phyloP scores from a whole-genome alignment of 2,329 filamentous ascomycete species.

The Cercospora sojina region DNA sequence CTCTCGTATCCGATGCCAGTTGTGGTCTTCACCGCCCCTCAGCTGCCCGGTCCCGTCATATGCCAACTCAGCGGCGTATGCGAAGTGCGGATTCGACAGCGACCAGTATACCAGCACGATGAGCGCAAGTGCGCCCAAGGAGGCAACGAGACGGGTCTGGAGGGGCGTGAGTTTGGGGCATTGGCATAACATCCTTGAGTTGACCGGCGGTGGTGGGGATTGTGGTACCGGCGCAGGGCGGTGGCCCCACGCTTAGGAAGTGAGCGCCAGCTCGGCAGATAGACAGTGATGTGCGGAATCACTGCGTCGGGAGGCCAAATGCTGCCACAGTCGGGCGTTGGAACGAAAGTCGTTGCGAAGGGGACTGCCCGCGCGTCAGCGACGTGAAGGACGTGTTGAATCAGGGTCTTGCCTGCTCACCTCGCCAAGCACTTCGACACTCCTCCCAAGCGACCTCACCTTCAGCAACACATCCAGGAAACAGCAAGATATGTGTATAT shows the following conservation, averaged over 20 bases:
- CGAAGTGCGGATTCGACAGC: conserved; percentile 59
- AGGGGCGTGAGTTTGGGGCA: conserved; percentile 61
- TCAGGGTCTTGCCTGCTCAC: background rate
- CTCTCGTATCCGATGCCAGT: conserved; percentile 48
- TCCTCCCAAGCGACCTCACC: background rate
- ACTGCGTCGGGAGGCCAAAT: background rate
- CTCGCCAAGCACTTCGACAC: background rate
- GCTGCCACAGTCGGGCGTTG: background rate
- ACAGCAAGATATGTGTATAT: background rate
- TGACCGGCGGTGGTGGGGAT: background rate
- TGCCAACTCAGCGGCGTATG: conserved; percentile 60
- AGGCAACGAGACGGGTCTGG: conserved; percentile 70
- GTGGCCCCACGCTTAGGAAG: conserved; percentile 21
- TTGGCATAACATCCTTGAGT: conserved; percentile 36
- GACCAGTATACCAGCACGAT: conserved; percentile 62
- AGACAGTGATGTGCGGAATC: background rate
- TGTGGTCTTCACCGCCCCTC: conserved; percentile 48
- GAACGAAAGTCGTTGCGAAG: background rate
- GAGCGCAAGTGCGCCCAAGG: conserved; percentile 60
- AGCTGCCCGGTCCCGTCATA: conserved; percentile 33
- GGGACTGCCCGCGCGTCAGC: background rate
- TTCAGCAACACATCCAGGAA: background rate
- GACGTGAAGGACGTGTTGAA: background rate
- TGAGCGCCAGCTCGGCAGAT: conserved; percentile 16
- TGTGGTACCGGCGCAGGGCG: conserved; percentile 21